A percentile compares a stretch with the other conserved stretches of the same genome.
Conservation (phyloP, 2,329 filamentous ascomycete genomes). For the Aaosphaeria pasadenensis region DNA sequence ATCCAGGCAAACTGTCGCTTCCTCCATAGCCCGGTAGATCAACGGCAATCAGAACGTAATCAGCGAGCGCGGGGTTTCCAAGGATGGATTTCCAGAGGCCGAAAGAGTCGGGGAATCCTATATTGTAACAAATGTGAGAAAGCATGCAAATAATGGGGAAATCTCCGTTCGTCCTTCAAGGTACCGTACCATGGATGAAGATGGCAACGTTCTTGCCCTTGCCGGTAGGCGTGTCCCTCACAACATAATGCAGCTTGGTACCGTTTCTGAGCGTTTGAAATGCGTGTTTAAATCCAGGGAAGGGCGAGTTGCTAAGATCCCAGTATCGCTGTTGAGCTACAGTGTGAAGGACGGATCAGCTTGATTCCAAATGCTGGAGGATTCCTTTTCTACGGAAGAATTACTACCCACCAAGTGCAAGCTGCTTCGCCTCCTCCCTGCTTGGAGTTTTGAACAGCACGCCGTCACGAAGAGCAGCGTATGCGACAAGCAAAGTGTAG, state of each 20-base stretch:
- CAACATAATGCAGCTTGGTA: slow-evolving; percentile 55
- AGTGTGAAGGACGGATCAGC: not conserved
- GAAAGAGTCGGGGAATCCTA: slow-evolving; percentile 57
- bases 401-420: slow-evolving; percentile 19
- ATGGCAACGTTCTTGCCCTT: slow-evolving; percentile 44
- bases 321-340: slow-evolving; percentile 53
- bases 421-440: slow-evolving; percentile 24
- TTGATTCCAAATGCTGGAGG: not conserved
- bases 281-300: slow-evolving; percentile 47
- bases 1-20: slow-evolving; percentile 50
- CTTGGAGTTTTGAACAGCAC: slow-evolving; percentile 23
- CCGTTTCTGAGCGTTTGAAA: slow-evolving; percentile 51
- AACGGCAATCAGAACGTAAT: slow-evolving; percentile 51
- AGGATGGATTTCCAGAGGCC: slow-evolving; percentile 53
- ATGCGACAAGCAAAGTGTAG: slow-evolving; percentile 15
- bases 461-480: slow-evolving; percentile 23
- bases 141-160: too few species aligned
- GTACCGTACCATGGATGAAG: slow-evolving; percentile 50
- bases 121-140: not conserved
- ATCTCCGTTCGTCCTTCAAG: too few species aligned
- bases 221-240: slow-evolving; percentile 22
- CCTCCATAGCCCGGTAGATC: slow-evolving; percentile 60
- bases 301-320: slow-evolving; percentile 49
- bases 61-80: slow-evolving; percentile 34
- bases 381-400: too few species aligned